These are phyloP conservation scores for Cercospora janseana DNA, from an alignment of 2,329 filamentous ascomycete genomes.

Conservation along the genomic window DNA sequence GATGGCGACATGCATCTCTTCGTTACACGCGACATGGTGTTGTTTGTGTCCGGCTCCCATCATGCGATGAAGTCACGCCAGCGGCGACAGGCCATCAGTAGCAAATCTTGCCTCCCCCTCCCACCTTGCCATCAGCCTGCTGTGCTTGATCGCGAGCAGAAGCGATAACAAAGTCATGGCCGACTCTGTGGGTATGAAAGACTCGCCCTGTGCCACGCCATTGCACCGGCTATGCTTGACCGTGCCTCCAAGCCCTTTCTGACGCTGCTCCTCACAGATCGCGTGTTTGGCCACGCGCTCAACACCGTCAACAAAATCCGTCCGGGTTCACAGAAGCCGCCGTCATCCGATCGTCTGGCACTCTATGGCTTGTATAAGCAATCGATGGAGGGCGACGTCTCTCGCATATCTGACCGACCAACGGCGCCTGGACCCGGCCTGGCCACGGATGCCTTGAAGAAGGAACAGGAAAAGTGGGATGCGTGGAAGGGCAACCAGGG, in stretches of 20 bases:
- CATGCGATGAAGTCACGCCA: not conserved
- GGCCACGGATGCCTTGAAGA: conserved; percentile 28
- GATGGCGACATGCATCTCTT: conserved; percentile 1
- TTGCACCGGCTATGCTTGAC: too few relatives aligned
- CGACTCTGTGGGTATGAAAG: conserved; percentile 33
- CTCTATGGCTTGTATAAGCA: conserved; percentile 99
- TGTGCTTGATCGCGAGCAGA: not conserved
- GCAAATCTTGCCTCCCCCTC: not conserved
- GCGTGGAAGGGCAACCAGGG: conserved; percentile 89
- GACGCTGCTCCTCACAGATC: conserved; percentile 58
- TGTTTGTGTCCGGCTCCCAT: not conserved
- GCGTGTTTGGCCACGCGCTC: conserved; percentile 97
- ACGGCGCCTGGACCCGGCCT: conserved; percentile 20
- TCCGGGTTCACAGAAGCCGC: conserved; percentile 85
- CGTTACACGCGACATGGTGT: conserved; percentile 11
- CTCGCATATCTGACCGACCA: conserved; percentile 90
- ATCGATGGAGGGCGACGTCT: conserved; percentile 96
- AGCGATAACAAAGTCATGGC: conserved; percentile 26
- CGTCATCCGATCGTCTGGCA: conserved; percentile 76
- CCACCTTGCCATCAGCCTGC: not conserved
- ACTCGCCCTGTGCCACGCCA: not conserved
- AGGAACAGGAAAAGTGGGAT: conserved; percentile 60
- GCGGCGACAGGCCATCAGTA: conserved; percentile 1
- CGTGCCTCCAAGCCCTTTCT: conserved; percentile 6
- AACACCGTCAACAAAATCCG: conserved; percentile 99